phyloP scores from a whole-genome alignment of 2,329 filamentous ascomycete genomes.

The Fusarium nygamai region DNA sequence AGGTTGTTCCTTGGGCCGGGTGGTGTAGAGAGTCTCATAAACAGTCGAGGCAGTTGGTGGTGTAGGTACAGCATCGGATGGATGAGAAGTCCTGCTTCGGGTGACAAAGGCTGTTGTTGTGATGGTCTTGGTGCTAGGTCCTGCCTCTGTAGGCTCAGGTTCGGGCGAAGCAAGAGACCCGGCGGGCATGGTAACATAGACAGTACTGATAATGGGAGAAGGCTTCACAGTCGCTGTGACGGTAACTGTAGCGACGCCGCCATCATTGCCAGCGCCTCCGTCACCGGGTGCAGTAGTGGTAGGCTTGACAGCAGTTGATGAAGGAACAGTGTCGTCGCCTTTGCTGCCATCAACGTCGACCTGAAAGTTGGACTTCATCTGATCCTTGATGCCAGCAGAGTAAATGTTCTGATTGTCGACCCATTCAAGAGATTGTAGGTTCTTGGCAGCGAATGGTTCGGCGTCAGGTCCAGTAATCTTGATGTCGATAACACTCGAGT shows the following conservation, averaged over 20 bases:
- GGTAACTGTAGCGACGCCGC: slow-evolving; percentile 41
- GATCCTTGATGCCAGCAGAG: slow-evolving; percentile 55
- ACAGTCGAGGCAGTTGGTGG: slow-evolving; percentile 29
- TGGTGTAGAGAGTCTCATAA: slow-evolving; percentile 32
- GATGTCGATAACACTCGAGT: slow-evolving; percentile 54
- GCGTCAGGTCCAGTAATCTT: slow-evolving; percentile 46
- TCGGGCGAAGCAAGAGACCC: slow-evolving; percentile 20
- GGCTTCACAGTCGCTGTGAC: slow-evolving; percentile 53
- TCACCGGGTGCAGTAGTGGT: slow-evolving; percentile 19
- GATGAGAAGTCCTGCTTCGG: slow-evolving; percentile 4
- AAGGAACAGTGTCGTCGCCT: slow-evolving; percentile 32
- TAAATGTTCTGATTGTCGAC: slow-evolving; percentile 53
- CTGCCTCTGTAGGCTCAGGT: slow-evolving; percentile 15
- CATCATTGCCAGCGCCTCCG: slow-evolving; percentile 21
- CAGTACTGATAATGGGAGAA: slow-evolving; percentile 52
- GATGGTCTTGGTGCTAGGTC: slow-evolving; percentile 31
- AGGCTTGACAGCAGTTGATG: slow-evolving; percentile 21
- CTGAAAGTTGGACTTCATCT: slow-evolving; percentile 58
- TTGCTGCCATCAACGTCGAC: slow-evolving; percentile 50
- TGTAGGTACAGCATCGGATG: slow-evolving; percentile 15
- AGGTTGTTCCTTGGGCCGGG: slow-evolving; percentile 20
- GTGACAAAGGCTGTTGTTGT: slow-evolving; percentile 38
- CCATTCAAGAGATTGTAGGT: slow-evolving; percentile 44
- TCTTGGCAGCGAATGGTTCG: slow-evolving; percentile 36
- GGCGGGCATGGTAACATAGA: slow-evolving; percentile 50